Evolutionary conservation across 495 filamentous ascomycete genomes (phyloP), one percentile per base, ranked within the genome.

Genomic region (Penicillium silybi): DNA sequence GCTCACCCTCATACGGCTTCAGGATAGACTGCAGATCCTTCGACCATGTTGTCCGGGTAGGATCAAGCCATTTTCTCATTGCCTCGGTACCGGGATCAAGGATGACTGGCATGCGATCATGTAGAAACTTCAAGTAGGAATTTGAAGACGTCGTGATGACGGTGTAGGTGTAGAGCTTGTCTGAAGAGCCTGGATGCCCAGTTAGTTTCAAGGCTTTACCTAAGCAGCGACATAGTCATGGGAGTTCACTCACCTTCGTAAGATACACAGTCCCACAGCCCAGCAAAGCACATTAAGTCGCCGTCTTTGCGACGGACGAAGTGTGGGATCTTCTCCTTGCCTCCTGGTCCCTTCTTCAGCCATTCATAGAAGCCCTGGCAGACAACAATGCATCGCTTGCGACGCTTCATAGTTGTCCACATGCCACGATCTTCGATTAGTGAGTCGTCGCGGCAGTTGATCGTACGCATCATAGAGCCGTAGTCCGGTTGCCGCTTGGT

Each of bases 331-430:
- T 85, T 89, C 53, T 89, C 84, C 58, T 89, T 92, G 1, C 83
- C 78, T 0, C 82, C 83, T 23, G 83, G 80, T 0, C 73, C 73
- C 59, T 89, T 89, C 67, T 93, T 90, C 46, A 93, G 68, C 93
- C 93, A 98, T 67, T 98, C 93, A 66, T 92, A 98, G 69, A 97
- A 98, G 2, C 93, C 93, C 68, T 96, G 85, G 13, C 86, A 89
- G 3, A 92, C 57, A 2, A 98, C 83, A 38, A 97, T 74, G 63
- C 93, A 98, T 20, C 93, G 78, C 65, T 96, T 95, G 59, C 75
- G 81, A 43, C 83, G 78, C 66, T 96, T 97, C 87, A 97, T 96
- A 13, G 77, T 80, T 22, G 80, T 86, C 93, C 93, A 98, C 84
- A 96, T 89, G 11, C 91, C 90, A 2, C 81, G 78, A 19, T 85